Percentiles rank a stretch among this genome's conserved stretches.
These are phyloP conservation scores for Rhodotorula diobovata DNA, from an alignment of 768 basidiomycete genomes.

Conservation along the genomic window DNA sequence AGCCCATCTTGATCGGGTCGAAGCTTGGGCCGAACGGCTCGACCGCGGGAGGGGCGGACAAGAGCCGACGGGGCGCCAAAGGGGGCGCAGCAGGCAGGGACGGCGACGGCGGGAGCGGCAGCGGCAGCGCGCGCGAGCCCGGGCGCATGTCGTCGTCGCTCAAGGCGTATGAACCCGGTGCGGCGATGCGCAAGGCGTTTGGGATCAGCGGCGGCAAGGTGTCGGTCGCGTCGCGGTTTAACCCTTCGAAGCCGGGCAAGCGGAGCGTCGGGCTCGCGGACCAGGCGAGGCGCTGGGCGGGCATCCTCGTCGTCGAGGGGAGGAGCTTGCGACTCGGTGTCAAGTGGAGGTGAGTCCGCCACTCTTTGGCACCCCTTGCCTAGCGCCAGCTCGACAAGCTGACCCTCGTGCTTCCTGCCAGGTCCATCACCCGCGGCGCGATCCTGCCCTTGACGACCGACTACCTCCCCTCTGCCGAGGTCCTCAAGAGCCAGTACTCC, in stretches of 20 bases:
- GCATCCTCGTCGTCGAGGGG: constrained; percentile 64
- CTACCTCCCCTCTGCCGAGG: constrained; percentile 62
- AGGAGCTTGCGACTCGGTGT: constrained; percentile 70
- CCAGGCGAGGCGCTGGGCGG: constrained; percentile 78
- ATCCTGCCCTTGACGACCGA: constrained; percentile 88
- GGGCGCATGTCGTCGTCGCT: constrained; percentile 19
- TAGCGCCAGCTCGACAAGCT: background rate
- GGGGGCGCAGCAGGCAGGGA: background rate
- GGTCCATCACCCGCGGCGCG: constrained; percentile 35
- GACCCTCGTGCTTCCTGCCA: background rate
- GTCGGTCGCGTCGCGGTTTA: constrained; percentile 23
- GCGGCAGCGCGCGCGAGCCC: background rate
- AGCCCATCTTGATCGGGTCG: constrained; percentile 32
- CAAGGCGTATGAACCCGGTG: constrained; percentile 19
- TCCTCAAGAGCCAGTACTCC: constrained; percentile 24
- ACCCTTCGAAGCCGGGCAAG: constrained; percentile 38
- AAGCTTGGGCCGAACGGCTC: background rate
- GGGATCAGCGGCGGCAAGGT: constrained; percentile 10
- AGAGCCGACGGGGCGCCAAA: background rate
- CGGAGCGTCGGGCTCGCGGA: constrained; percentile 35
- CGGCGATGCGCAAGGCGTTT: constrained; percentile 9
- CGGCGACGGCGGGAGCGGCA: background rate
- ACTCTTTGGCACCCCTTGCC: background rate
- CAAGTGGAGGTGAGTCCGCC: constrained; percentile 75
- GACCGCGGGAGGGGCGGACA: background rate